phyloP scores from a whole-genome alignment of 768 basidiomycete genomes.

The Termitomyces sp. region DNA sequence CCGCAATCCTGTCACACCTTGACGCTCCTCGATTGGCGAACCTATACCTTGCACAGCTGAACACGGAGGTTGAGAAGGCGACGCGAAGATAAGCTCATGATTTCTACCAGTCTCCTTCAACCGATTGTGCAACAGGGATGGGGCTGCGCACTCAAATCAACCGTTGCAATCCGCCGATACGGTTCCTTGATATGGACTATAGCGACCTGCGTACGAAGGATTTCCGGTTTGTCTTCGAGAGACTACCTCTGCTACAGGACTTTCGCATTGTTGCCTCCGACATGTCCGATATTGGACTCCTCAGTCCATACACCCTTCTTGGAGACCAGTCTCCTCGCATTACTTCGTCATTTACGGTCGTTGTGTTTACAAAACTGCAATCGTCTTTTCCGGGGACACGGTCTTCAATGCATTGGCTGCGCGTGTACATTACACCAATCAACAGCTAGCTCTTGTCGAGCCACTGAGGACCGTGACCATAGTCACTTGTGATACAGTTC shows the following conservation, averaged over 20 bases:
- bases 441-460: slow-evolving; percentile 17
- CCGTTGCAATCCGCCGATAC: slow-evolving; percentile 59
- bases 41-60: slow-evolving; percentile 62
- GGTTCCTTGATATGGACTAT: slow-evolving; percentile 71
- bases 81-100: slow-evolving; percentile 69
- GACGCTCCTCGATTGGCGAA: slow-evolving; percentile 53
- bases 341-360: slow-evolving; percentile 49
- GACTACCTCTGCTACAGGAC: slow-evolving; percentile 45
- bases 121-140: slow-evolving; percentile 78
- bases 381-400: slow-evolving; percentile 51
- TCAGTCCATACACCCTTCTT: slow-evolving; percentile 35
- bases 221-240: slow-evolving; percentile 63
- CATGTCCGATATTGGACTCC: slow-evolving; percentile 67
- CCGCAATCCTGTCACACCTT: slow-evolving; percentile 56
- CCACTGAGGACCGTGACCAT: slow-evolving; percentile 31
- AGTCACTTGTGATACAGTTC: slow-evolving; percentile 33
- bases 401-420: slow-evolving; percentile 47
- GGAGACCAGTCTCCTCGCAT: slow-evolving; percentile 24
- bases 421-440: slow-evolving; percentile 40
- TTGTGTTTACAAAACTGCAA: slow-evolving; percentile 61
- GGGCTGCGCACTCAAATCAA: slow-evolving; percentile 62
- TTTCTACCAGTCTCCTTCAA: slow-evolving; percentile 75
- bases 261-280: slow-evolving; percentile 78
- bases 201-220: slow-evolving; percentile 84
- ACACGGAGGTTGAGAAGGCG: slow-evolving; percentile 60